Evolutionary conservation across 257 asterid species (phyloP).

Genomic region (Solanum chiquidenum): DNA sequence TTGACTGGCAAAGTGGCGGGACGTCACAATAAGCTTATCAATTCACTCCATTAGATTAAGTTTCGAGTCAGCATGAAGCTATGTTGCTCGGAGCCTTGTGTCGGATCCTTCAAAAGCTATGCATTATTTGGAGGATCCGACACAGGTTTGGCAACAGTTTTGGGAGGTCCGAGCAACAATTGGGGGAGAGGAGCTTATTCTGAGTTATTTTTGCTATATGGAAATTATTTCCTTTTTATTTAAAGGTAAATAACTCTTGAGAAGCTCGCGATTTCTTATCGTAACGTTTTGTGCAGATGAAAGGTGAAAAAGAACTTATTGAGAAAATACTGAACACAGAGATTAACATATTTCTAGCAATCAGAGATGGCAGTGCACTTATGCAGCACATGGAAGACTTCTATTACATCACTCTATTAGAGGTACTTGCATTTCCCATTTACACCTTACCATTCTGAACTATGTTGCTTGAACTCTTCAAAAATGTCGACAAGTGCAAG

Average conservation of each 20-base stretch:
- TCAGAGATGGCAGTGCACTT: conserved; percentile 94
- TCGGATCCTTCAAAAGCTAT: neutral
- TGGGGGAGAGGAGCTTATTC: neutral
- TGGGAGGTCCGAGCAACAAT: neutral
- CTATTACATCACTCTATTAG: conserved; percentile 74
- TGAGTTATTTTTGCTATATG: neutral
- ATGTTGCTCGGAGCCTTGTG: neutral
- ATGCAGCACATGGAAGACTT: conserved; percentile 99
- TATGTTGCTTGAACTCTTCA: neutral
- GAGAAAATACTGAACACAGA: conserved; percentile 92
- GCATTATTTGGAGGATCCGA: neutral
- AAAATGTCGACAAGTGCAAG: neutral
- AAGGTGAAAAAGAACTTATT: conserved; percentile 83
- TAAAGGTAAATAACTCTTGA: neutral
- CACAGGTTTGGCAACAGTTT: neutral
- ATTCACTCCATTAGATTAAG: neutral
- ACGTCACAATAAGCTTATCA: neutral
- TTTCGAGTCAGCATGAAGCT: neutral
- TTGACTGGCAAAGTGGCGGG: no score
- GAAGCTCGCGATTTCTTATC: neutral
- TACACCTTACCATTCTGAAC: neutral
- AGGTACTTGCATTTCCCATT: conserved; percentile 35
- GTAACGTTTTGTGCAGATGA: conserved; percentile 47
- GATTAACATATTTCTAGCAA: conserved; percentile 78
- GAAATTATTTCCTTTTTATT: neutral